phyloP scores from a whole-genome alignment of 305 asterid species.

The Stenogyne calaminthoides region DNA sequence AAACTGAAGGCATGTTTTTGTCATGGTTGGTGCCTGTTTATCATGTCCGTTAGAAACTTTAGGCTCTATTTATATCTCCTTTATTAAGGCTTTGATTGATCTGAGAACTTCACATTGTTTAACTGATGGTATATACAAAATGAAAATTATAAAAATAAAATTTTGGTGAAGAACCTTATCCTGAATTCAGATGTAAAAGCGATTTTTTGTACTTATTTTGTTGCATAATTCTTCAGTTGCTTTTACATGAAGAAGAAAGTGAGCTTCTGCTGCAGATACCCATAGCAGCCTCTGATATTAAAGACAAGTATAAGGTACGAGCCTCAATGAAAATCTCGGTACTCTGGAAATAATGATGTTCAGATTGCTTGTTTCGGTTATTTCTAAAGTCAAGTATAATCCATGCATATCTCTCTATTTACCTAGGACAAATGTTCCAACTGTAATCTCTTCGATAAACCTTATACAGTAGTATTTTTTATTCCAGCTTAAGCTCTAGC shows the following conservation, averaged over 20 bases:
- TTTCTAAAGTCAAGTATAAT: not conserved
- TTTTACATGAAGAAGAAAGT: constrained; percentile 47
- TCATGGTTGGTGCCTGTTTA: not conserved
- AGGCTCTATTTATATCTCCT: constrained; percentile 13
- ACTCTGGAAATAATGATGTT: constrained; percentile 12
- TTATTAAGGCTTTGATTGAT: constrained; percentile 3
- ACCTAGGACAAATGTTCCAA: not conserved
- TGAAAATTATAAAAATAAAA: not conserved
- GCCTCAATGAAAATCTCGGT: constrained; percentile 22
- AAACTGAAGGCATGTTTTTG: constrained; percentile 10
- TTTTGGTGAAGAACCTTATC: constrained; percentile 4
- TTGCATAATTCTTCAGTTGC: constrained; percentile 40
- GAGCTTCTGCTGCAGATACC: constrained; percentile 59
- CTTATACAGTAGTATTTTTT: not conserved
- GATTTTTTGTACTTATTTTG: constrained; percentile 12
- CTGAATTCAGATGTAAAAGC: constrained; percentile 20
- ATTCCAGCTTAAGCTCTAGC: not conserved
- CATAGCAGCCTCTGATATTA: constrained; percentile 65
- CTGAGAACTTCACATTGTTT: not conserved
- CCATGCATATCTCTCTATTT: not conserved
- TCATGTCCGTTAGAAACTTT: constrained; percentile 4
- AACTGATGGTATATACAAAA: not conserved
- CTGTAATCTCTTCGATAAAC: not conserved
- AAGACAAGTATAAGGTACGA: constrained; percentile 73
- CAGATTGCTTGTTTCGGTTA: constrained; percentile 12